Conservation (phyloP, 768 basidiomycete species). For the Tricholoma bakamatsutake region DNA sequence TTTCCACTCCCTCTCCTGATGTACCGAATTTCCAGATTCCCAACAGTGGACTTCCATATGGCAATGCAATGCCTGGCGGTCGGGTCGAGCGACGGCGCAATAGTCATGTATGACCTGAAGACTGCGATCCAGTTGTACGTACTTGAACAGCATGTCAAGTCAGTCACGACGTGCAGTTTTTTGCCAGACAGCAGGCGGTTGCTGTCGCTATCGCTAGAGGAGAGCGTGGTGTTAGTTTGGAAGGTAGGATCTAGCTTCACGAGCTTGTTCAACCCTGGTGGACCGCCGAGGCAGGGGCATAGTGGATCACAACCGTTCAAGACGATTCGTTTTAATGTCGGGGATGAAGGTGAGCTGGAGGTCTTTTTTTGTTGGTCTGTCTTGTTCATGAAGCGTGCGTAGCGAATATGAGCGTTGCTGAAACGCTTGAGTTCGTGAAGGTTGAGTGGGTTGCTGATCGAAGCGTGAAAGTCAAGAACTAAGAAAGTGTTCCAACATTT, state of each 20-base stretch:
- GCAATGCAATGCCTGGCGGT: conserved; percentile 84
- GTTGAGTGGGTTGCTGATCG: conserved; percentile 87
- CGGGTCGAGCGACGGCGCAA: conserved; percentile 90
- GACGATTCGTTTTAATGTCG: conserved; percentile 78
- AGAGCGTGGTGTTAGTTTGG: conserved; percentile 85
- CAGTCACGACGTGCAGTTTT: conserved; percentile 81
- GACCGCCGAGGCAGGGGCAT: conserved; percentile 85
- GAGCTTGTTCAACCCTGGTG: conserved; percentile 87
- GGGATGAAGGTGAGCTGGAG: conserved; percentile 61
- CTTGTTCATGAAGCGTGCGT: background rate
- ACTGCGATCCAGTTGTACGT: conserved; percentile 94
- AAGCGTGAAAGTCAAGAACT: conserved; percentile 77
- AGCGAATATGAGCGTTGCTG: conserved; percentile 42
- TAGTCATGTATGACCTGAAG: conserved; percentile 95
- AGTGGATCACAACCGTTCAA: conserved; percentile 84
- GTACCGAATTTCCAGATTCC: conserved; percentile 50
- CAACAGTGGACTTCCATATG: conserved; percentile 91
- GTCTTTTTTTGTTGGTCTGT: background rate
- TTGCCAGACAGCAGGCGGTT: conserved; percentile 90
- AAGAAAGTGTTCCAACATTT: conserved; percentile 80
- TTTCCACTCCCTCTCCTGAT: background rate
- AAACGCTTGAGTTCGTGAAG: conserved; percentile 62
- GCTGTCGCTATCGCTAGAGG: conserved; percentile 82
- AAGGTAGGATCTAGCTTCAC: conserved; percentile 89
- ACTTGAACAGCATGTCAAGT: conserved; percentile 83